Percentiles rank a stretch among this genome's conserved stretches.
Conservation (phyloP, 2,329 filamentous ascomycete species). For the Ophiostoma quercus region DNA sequence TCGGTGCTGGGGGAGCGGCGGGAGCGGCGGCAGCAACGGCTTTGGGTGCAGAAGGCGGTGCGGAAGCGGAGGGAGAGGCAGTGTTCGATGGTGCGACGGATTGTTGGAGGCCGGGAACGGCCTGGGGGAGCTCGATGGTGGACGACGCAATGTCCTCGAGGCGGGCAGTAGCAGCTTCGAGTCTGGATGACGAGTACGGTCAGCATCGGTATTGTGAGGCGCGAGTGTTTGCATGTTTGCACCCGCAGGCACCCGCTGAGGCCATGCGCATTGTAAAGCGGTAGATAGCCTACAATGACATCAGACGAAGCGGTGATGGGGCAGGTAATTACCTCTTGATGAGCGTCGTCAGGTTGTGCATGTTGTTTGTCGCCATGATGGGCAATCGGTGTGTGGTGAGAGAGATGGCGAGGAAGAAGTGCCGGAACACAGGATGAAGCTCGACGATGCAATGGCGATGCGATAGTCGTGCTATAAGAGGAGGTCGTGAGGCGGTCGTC, state of each 20-base stretch:
- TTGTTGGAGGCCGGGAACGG: conserved; percentile 43
- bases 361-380: conserved; percentile 70
- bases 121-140: conserved; percentile 54
- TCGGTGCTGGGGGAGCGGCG: conserved; percentile 39
- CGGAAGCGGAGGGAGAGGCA: conserved; percentile 32
- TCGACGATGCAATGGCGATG: background rate
- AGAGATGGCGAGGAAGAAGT: background rate
- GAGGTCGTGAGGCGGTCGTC: background rate
- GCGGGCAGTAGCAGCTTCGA: conserved; percentile 93
- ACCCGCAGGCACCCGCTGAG: background rate
- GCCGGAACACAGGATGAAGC: background rate
- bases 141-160: conserved; percentile 93
- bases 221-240: background rate
- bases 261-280: background rate
- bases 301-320: conserved; percentile 21
- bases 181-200: conserved; percentile 48
- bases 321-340: conserved; percentile 78
- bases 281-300: background rate
- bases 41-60: conserved; percentile 32
- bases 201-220: background rate
- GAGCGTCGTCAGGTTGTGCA: conserved; percentile 94
- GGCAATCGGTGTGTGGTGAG: conserved; percentile 22
- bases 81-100: conserved; percentile 36
- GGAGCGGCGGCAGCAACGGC: conserved; percentile 36
- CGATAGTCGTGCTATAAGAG: background rate